Evolutionary conservation across 2,329 filamentous ascomycete species (phyloP).

Genomic region (Dothistroma pini): DNA sequence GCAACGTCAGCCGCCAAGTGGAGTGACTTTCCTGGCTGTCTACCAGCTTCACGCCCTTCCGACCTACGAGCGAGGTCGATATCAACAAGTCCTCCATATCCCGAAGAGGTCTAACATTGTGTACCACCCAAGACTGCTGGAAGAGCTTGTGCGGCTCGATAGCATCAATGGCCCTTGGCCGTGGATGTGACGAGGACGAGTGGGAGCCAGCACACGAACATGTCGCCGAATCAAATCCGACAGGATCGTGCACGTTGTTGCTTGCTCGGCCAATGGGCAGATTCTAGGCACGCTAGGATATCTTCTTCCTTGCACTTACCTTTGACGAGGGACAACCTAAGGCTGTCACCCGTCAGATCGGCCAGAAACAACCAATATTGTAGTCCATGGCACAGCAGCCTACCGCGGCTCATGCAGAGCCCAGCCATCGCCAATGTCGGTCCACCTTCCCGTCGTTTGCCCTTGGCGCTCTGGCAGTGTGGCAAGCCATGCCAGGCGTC

Average conservation of each 20-base stretch:
- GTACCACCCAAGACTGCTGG: neutral
- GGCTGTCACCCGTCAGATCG: too few species aligned
- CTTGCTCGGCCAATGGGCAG: neutral
- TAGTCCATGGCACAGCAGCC: too few species aligned
- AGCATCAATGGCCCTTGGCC: neutral
- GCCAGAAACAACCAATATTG: too few species aligned
- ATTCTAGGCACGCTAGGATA: neutral
- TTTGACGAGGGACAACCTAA: too few species aligned
- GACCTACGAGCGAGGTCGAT: too few species aligned
- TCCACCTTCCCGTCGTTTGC: neutral
- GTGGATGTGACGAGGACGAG: neutral
- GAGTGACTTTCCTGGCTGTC: neutral
- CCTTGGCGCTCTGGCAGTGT: neutral
- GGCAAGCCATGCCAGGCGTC: neutral
- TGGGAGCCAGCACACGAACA: neutral
- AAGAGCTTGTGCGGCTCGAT: neutral
- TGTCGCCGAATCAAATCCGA: neutral
- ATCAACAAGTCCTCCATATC: slow-evolving; percentile 2
- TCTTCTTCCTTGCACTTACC: too few species aligned
- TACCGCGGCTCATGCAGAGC: neutral
- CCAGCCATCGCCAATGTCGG: too few species aligned
- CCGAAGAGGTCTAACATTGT: neutral
- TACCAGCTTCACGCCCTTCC: neutral
- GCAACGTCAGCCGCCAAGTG: neutral
- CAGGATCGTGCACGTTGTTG: neutral